Base-by-base conservation (phyloP, 768 basidiomycete genomes). In the Boletus insuetus region DNA sequence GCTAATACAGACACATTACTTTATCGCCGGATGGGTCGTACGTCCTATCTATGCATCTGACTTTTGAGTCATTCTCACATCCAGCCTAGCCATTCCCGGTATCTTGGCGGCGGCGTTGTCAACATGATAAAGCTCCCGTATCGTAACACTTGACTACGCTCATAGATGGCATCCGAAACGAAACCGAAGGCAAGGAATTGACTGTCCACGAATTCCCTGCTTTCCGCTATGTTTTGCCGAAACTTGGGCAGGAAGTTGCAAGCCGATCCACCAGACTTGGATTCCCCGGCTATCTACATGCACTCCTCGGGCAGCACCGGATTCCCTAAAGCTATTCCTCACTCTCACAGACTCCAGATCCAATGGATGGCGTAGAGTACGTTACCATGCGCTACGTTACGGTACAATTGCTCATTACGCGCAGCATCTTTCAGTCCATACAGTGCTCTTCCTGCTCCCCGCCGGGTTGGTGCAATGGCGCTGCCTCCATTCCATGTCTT, bases 271-370 rank as follows among this genome's bases (percentile, higher is more conserved):
- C 62, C 62, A 13, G 46, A 58, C 10, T 20, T 57, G 48, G 53
- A 62, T 42, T 45, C 42, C 1, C 51, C 59, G 1, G 59, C 51
- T 0, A 46, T 67, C 22, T 67, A 67, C 12, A 22, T 58, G 10
- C 63, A 64, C 8, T 67, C 65, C 2, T 67, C 58, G 0, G 66
- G 79, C 12, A 80, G 77, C 40, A 79, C 80, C 0, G 79, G 79
- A 5, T 65, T 76, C 40, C 79, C 80, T 0, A 80, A 79, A 55
- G 58, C 75, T 3, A 74, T 82, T 29, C 54, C 68, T 1, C 65
- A 73, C 24, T 72, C 67, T 0, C 67, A 74, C 49, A 62, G 59
- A 20, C 59, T 61, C 3, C 50, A 77, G 19, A 49, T 67, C 2
- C 65, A 76, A 39, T 74, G 76, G 72, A 59, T 68, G 19, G 44